A percentile compares a stretch with the other conserved stretches of the same genome.
These are phyloP conservation scores for Monilinia fructicola DNA, from an alignment of 2,329 filamentous ascomycete species.

Conservation along the genomic window DNA sequence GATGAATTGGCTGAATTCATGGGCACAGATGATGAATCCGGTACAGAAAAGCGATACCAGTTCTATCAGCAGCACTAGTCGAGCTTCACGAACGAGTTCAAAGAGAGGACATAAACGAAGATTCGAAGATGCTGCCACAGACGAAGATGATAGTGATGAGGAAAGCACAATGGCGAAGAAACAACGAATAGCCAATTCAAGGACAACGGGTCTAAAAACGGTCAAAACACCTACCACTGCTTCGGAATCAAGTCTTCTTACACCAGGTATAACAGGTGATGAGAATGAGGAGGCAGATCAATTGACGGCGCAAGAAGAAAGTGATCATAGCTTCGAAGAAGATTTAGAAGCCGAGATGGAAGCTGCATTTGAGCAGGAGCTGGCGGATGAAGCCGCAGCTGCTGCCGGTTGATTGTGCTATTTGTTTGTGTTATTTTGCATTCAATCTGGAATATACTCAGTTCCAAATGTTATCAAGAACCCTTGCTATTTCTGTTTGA, in stretches of 20 bases:
- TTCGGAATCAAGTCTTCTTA: constrained; percentile 45
- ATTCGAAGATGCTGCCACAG: constrained; percentile 38
- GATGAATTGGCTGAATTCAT: constrained; percentile 77
- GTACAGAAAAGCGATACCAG: constrained; percentile 44
- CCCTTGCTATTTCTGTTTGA: neutral
- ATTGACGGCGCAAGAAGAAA: constrained; percentile 38
- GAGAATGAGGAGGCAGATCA: constrained; percentile 40
- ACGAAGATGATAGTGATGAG: constrained; percentile 52
- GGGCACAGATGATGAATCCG: constrained; percentile 51
- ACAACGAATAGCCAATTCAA: constrained; percentile 49
- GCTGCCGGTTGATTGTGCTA: neutral
- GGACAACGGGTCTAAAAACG: constrained; percentile 50
- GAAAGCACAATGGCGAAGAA: constrained; percentile 52
- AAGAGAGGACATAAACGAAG: constrained; percentile 38
- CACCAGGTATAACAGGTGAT: constrained; percentile 46
- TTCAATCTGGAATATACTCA: neutral
- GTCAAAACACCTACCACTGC: constrained; percentile 46
- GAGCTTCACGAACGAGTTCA: constrained; percentile 30
- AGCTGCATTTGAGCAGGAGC: constrained; percentile 45
- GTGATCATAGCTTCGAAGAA: constrained; percentile 31
- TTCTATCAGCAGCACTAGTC: constrained; percentile 29
- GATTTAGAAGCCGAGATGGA: constrained; percentile 58
- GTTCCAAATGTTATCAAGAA: constrained; percentile 43
- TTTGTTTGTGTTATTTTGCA: neutral
- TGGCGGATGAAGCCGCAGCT: constrained; percentile 25